A percentile compares a stretch with the other conserved stretches of the same genome.
Evolutionary conservation across 2,329 filamentous ascomycete genomes (phyloP).

Genomic region (Colletotrichum simmondsii): DNA sequence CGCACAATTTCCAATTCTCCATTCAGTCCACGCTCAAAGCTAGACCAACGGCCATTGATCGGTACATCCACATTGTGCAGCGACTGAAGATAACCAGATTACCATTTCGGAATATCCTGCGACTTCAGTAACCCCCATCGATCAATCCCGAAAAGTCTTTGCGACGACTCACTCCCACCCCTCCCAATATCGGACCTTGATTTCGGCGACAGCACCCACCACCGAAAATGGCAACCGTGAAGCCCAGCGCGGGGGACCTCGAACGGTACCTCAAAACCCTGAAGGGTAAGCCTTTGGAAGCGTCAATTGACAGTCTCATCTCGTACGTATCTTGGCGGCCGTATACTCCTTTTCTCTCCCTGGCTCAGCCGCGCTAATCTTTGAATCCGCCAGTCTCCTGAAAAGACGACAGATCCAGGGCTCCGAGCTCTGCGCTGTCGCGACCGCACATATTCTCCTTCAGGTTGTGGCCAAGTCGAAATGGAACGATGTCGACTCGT

Average conservation of each 20-base stretch:
- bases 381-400: slow-evolving; percentile 70
- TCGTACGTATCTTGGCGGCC: slow-evolving; percentile 67
- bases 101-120: background rate
- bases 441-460: slow-evolving; percentile 88
- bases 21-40: background rate
- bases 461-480: slow-evolving; percentile 86
- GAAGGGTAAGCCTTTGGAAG: slow-evolving; percentile 79
- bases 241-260: slow-evolving; percentile 75
- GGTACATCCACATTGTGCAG: background rate
- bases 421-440: slow-evolving; percentile 88
- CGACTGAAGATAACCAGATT: background rate
- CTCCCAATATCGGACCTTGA: background rate
- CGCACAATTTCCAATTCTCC: slow-evolving; percentile 29
- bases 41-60: slow-evolving; percentile 5
- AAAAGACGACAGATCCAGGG: slow-evolving; percentile 91
- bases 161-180: slow-evolving; percentile 20
- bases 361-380: slow-evolving; percentile 7
- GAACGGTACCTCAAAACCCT: slow-evolving; percentile 83
- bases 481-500: slow-evolving; percentile 79
- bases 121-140: background rate
- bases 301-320: slow-evolving; percentile 84
- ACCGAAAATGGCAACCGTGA: slow-evolving; percentile 65
- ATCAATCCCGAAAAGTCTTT: background rate
- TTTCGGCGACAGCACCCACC: slow-evolving; percentile 7
- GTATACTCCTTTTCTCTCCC: background rate